Percentiles rank a stretch among this genome's conserved stretches.
Evolutionary conservation across 257 asterid genomes (phyloP).

Genomic region (Plantago elongata): DNA sequence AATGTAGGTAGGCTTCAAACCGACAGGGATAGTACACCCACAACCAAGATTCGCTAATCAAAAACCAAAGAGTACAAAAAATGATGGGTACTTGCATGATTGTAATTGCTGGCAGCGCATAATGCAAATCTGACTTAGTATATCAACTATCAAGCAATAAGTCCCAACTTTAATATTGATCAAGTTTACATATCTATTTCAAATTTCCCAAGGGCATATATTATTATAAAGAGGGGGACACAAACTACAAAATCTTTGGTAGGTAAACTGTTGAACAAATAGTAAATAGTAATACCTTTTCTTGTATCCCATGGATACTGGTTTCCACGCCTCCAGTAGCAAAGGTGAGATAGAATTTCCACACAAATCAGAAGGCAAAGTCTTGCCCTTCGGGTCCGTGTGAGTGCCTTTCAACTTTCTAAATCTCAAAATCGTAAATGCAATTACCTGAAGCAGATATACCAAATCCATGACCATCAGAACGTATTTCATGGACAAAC

Average conservation of each 20-base stretch:
- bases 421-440: slow-evolving; percentile 67
- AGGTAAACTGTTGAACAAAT: neutral
- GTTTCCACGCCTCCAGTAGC: slow-evolving; percentile 88
- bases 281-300: slow-evolving; percentile 45
- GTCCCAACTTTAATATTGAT: too few species aligned
- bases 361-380: slow-evolving; percentile 14
- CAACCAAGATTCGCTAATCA: too few species aligned
- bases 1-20: too few species aligned
- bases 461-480: slow-evolving; percentile 7
- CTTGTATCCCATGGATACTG: slow-evolving; percentile 88
- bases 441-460: slow-evolving; percentile 56
- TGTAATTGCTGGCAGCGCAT: too few species aligned
- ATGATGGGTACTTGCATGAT: too few species aligned
- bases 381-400: slow-evolving; percentile 34
- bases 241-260: neutral
- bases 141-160: too few species aligned
- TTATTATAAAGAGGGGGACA: neutral
- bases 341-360: slow-evolving; percentile 30
- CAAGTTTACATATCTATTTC: too few species aligned
- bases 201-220: too few species aligned
- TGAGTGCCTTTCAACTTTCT: slow-evolving; percentile 57
- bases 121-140: too few species aligned
- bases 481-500: neutral
- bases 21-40: too few species aligned
- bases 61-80: too few species aligned